phyloP scores from a whole-genome alignment of 2,329 filamentous ascomycete genomes.

The Periconia macrospinosa region DNA sequence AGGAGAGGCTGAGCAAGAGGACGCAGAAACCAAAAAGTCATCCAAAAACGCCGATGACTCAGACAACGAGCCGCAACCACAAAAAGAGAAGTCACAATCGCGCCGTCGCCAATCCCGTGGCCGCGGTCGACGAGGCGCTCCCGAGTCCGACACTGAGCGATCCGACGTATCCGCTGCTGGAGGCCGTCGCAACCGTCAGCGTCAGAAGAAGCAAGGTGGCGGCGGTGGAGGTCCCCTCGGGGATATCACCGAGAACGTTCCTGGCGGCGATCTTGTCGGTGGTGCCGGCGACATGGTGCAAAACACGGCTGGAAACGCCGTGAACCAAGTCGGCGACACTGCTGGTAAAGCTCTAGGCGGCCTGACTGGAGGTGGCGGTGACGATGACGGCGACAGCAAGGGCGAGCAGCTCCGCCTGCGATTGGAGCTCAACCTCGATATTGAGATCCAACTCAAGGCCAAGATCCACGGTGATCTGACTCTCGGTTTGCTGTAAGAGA shows the following conservation, averaged over 20 bases:
- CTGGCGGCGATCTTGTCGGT: slow-evolving; percentile 55
- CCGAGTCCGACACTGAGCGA: slow-evolving; percentile 57
- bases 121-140: slow-evolving; percentile 47
- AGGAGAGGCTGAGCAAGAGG: slow-evolving; percentile 47
- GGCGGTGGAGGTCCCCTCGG: slow-evolving; percentile 54
- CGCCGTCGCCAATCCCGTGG: slow-evolving; percentile 54
- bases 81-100: slow-evolving; percentile 49
- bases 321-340: slow-evolving; percentile 48
- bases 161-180: slow-evolving; percentile 56
- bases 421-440: slow-evolving; percentile 63
- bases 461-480: slow-evolving; percentile 67
- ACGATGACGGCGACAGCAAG: slow-evolving; percentile 33
- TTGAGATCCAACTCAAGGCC: slow-evolving; percentile 66
- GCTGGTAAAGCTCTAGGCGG: slow-evolving; percentile 51
- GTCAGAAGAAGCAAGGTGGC: slow-evolving; percentile 50
- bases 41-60: slow-evolving; percentile 44
- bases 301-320: slow-evolving; percentile 57
- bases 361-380: slow-evolving; percentile 48
- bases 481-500: slow-evolving; percentile 55
- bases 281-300: slow-evolving; percentile 60
- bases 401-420: slow-evolving; percentile 58
- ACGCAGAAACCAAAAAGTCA: slow-evolving; percentile 41
- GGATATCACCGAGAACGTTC: slow-evolving; percentile 57
- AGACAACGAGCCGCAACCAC: slow-evolving; percentile 50
- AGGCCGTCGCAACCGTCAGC: slow-evolving; percentile 60